These are phyloP conservation scores for Backusella parvicylindrica DNA, from an alignment of 192 early-diverging fungal species.

Conservation along the genomic window DNA sequence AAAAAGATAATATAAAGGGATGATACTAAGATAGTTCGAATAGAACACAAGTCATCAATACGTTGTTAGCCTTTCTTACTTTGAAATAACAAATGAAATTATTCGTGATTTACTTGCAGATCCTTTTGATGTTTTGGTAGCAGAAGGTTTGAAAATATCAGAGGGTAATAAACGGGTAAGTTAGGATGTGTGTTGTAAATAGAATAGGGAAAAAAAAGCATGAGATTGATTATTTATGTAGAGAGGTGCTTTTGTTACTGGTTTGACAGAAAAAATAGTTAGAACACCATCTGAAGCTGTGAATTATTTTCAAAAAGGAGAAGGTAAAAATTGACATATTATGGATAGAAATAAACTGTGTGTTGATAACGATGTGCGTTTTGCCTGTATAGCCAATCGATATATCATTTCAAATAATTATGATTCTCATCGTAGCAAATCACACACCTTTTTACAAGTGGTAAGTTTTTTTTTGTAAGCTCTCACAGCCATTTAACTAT, in stretches of 20 bases:
- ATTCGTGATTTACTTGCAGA: constrained; percentile 10
- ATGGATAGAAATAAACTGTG: background rate
- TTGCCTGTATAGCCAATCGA: background rate
- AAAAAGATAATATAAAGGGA: too few relatives aligned
- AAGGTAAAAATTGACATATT: background rate
- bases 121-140: background rate
- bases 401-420: constrained; percentile 2
- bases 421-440: background rate
- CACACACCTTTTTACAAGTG: constrained; percentile 2
- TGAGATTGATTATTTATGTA: background rate
- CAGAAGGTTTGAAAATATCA: constrained; percentile 5
- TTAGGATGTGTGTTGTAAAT: background rate
- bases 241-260: constrained; percentile 5
- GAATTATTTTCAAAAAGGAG: constrained; percentile 12
- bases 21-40: background rate
- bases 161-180: constrained; percentile 10
- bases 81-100: background rate
- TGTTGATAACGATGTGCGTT: background rate
- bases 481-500: background rate
- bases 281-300: background rate
- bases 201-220: background rate
- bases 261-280: background rate
- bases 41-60: background rate
- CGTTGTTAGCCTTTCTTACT: background rate
- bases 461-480: background rate